A percentile compares a stretch with the other conserved stretches of the same genome.
phyloP scores from a whole-genome alignment of 2,329 filamentous ascomycete species.

The Alternaria novae-zelandiae region DNA sequence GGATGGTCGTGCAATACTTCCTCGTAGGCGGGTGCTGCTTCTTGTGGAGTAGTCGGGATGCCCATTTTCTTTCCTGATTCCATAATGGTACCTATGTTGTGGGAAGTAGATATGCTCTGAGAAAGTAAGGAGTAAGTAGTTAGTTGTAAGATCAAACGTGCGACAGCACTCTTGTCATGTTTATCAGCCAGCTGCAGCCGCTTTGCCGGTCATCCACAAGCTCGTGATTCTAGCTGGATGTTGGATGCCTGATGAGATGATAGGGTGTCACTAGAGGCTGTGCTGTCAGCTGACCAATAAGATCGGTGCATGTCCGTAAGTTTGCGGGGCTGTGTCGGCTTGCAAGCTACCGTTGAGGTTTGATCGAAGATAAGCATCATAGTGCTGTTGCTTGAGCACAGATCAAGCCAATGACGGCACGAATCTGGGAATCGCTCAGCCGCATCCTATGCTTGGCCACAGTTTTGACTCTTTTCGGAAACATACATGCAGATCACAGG shows the following conservation, averaged over 20 bases:
- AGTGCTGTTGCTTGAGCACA: background rate
- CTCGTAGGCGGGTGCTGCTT: conserved; percentile 38
- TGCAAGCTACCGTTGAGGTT: conserved; percentile 4
- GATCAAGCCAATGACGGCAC: background rate
- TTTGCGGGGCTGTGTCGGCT: background rate
- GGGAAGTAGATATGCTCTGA: background rate
- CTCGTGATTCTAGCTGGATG: background rate
- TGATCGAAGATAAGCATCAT: background rate
- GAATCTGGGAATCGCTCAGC: background rate
- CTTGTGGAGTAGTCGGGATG: conserved; percentile 18
- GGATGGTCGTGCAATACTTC: conserved; percentile 34
- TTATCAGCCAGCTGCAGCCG: background rate
- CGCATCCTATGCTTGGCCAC: background rate
- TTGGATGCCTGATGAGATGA: conserved; percentile 3
- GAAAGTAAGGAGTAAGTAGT: background rate
- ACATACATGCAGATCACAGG: background rate
- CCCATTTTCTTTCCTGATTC: conserved; percentile 20
- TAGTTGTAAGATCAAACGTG: background rate
- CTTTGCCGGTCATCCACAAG: background rate
- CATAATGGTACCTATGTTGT: background rate
- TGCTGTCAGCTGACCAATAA: background rate
- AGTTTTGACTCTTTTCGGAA: background rate
- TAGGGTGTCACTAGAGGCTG: conserved; percentile 5
- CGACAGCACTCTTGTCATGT: background rate
- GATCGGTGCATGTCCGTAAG: background rate